Percentiles rank a stretch among this genome's conserved stretches.
phyloP scores from a whole-genome alignment of 257 asterid species.

The Forsythia suspensa region DNA sequence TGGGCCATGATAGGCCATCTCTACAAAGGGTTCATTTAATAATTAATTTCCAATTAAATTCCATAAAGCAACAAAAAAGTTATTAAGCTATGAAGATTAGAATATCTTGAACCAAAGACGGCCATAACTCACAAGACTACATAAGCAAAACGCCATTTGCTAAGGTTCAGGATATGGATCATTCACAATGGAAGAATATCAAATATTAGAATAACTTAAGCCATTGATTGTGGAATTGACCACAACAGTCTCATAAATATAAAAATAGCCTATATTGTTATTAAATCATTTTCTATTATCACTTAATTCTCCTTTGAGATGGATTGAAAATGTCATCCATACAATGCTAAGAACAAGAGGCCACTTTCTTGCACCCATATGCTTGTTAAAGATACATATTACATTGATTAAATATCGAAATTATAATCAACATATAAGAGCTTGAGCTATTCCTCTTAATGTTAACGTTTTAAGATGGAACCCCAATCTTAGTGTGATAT shows the following conservation, averaged over 20 bases:
- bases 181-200: neutral
- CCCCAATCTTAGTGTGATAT: too few species aligned
- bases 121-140: conserved; percentile 2
- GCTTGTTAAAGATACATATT: too few species aligned
- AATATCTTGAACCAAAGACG: neutral
- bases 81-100: neutral
- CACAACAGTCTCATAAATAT: neutral
- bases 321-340: neutral
- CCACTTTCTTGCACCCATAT: neutral
- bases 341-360: neutral
- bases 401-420: too few species aligned
- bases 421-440: too few species aligned
- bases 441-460: too few species aligned
- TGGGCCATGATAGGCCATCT: neutral
- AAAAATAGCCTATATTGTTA: neutral
- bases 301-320: neutral
- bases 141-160: conserved; percentile 17
- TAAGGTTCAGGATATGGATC: conserved; percentile 1
- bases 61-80: neutral
- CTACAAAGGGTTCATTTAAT: too few species aligned
- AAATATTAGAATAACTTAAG: neutral
- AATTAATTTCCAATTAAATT: too few species aligned
- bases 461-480: too few species aligned
- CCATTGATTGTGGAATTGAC: neutral
- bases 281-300: neutral